Conservation (phyloP, 1,284 basidiomycete species). For the Thecaphora thlaspeos region DNA sequence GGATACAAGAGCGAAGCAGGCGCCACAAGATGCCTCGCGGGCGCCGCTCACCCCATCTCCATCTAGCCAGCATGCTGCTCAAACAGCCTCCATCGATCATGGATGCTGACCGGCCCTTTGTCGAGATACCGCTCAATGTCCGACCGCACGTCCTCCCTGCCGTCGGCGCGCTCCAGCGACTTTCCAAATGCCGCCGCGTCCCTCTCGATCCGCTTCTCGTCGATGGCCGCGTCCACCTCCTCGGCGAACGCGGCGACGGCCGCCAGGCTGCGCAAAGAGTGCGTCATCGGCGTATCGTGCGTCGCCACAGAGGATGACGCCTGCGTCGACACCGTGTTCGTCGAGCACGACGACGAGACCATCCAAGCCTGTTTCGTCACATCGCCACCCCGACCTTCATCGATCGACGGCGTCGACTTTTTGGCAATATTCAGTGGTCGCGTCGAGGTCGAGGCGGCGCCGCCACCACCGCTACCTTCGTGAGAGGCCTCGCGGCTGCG, state of each 20-base stretch:
- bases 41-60: too few relatives aligned
- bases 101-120: background rate
- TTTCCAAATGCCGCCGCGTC: background rate
- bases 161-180: background rate
- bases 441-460: background rate
- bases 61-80: background rate
- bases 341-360: background rate
- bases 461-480: background rate
- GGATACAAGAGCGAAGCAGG: too few relatives aligned
- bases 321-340: background rate
- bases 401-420: background rate
- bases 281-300: background rate
- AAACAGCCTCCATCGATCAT: background rate
- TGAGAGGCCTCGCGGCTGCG: background rate
- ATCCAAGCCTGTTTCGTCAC: background rate
- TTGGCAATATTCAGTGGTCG: background rate
- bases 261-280: background rate
- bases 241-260: background rate
- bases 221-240: background rate
- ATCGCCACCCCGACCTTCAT: background rate
- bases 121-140: slow-evolving; percentile 2
- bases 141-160: background rate
- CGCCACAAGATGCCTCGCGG: too few relatives aligned
- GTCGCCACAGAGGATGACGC: background rate
- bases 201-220: background rate